These are phyloP conservation scores for Cinchona pubescens DNA, from an alignment of 257 asterid genomes.

Conservation along the genomic window DNA sequence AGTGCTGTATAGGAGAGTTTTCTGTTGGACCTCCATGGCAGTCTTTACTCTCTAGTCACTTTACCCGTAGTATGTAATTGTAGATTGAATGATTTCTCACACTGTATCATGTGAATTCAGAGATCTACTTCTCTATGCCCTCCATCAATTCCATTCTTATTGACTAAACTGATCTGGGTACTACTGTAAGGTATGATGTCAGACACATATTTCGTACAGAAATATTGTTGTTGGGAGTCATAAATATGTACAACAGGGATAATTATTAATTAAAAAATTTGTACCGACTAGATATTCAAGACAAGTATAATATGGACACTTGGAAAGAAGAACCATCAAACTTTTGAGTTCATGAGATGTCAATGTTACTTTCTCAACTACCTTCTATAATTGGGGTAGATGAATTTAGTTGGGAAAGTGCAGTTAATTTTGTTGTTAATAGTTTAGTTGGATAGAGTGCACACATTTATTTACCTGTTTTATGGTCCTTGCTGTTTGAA, in stretches of 20 bases:
- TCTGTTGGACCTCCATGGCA: neutral
- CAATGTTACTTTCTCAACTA: slow-evolving; percentile 8
- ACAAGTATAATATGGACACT: neutral
- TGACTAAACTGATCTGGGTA: neutral
- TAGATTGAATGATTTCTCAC: neutral
- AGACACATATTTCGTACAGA: neutral
- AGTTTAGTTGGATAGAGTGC: neutral
- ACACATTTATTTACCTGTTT: neutral
- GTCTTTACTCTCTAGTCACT: neutral
- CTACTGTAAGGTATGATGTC: neutral
- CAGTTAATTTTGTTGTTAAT: neutral
- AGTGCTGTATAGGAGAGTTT: neutral
- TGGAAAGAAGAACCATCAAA: neutral
- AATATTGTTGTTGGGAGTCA: neutral
- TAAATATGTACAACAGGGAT: neutral
- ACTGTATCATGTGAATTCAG: neutral
- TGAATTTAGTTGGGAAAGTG: neutral
- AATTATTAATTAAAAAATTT: neutral
- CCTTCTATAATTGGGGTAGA: neutral
- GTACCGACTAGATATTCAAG: neutral
- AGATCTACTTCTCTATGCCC: neutral
- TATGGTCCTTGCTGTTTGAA: too few relatives aligned
- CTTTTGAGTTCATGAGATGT: neutral
- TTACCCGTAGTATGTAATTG: neutral
- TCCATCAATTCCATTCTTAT: neutral